phyloP scores from a whole-genome alignment of 2,329 filamentous ascomycete species.

The Talaromyces sp. region DNA sequence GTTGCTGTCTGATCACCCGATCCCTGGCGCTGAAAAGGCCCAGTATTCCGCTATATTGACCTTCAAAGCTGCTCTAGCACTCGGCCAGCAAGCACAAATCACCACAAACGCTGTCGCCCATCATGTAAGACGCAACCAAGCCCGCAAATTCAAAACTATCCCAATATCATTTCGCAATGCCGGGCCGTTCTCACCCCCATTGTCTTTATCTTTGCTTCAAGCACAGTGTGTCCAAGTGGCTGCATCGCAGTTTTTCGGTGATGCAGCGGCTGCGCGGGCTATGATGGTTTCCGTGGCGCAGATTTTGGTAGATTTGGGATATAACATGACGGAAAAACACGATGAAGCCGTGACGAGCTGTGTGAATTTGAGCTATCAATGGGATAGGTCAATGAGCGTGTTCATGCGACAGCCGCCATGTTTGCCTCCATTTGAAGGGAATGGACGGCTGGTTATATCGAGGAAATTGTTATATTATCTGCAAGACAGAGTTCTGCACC shows the following conservation, averaged over 20 bases:
- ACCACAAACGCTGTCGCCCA: not conserved
- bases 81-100: not conserved
- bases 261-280: not conserved
- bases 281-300: slow-evolving; percentile 16
- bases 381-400: slow-evolving; percentile 21
- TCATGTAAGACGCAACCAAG: slow-evolving; percentile 3
- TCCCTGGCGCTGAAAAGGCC: not conserved
- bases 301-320: slow-evolving; percentile 19
- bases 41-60: not conserved
- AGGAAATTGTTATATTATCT: not conserved
- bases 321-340: slow-evolving; percentile 3
- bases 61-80: slow-evolving; percentile 5
- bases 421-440: not conserved
- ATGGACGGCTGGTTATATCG: not conserved
- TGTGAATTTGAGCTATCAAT: slow-evolving; percentile 23
- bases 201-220: slow-evolving; percentile 1
- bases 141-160: not conserved
- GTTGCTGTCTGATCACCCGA: not conserved
- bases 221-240: slow-evolving; percentile 4
- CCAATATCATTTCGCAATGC: not conserved
- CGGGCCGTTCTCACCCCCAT: not conserved
- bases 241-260: slow-evolving; percentile 8
- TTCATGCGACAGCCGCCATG: slow-evolving; percentile 18
- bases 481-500: not conserved
- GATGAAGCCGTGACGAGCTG: slow-evolving; percentile 17